Percentiles rank a stretch among this genome's conserved stretches.
Evolutionary conservation across 306 rosid species (phyloP).

Genomic region (Oxytropis ochrocephala): DNA sequence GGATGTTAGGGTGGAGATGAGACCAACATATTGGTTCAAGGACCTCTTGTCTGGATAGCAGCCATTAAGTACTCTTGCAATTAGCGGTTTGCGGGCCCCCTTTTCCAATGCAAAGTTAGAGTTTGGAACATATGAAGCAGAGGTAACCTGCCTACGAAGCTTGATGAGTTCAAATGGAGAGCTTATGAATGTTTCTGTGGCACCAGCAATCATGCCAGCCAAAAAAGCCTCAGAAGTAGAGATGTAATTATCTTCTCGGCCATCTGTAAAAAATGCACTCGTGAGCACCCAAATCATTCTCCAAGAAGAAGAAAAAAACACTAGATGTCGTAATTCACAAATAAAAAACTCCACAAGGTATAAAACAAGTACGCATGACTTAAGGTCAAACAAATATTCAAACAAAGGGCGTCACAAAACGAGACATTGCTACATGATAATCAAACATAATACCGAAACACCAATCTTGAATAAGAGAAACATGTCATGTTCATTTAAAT

Average conservation of each 20-base stretch:
- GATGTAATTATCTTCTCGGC: conserved; percentile 59
- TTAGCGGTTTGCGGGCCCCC: conserved; percentile 45
- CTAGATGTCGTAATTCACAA: neutral
- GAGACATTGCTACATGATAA: neutral
- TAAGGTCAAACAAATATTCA: neutral
- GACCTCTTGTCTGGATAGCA: conserved; percentile 62
- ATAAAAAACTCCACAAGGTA: neutral
- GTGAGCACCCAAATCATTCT: conserved; percentile 21
- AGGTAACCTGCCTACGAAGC: conserved; percentile 70
- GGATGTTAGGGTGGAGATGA: conserved; percentile 63
- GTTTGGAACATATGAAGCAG: conserved; percentile 48
- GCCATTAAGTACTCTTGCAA: conserved; percentile 53
- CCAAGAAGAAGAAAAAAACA: neutral
- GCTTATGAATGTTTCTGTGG: conserved; percentile 54
- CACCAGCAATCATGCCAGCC: conserved; percentile 80
- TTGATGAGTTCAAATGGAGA: conserved; percentile 86
- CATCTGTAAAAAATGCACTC: conserved; percentile 51
- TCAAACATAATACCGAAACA: neutral
- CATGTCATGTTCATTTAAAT: neutral
- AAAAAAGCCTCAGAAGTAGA: conserved; percentile 63
- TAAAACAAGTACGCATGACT: neutral
- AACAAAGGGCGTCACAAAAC: neutral
- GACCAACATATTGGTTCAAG: conserved; percentile 52
- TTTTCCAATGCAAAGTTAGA: conserved; percentile 40
- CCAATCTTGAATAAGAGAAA: neutral